These are phyloP conservation scores for Discostella stelligeroides DNA, from an alignment of 108 stramenopile genomes.

Conservation along the genomic window DNA sequence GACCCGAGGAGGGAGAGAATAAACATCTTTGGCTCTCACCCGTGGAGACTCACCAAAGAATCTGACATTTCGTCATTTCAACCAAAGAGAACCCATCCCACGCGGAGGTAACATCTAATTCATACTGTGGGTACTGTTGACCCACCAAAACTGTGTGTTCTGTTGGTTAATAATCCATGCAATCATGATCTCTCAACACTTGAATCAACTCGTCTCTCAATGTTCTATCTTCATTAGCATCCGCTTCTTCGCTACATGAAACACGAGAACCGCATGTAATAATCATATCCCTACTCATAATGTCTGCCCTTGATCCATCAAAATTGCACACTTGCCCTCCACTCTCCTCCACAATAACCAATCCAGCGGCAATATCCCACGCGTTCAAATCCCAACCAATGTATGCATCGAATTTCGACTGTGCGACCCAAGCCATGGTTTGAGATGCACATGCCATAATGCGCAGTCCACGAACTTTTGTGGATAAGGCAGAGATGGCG, in stretches of 20 bases:
- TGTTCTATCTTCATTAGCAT: constrained; percentile 23
- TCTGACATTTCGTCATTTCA: too few relatives aligned
- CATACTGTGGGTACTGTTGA: too few relatives aligned
- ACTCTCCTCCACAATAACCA: constrained; percentile 72
- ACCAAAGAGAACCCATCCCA: too few relatives aligned
- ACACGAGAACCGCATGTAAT: constrained; percentile 43
- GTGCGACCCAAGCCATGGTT: constrained; percentile 86
- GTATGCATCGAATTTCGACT: constrained; percentile 73
- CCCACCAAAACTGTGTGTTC: too few relatives aligned
- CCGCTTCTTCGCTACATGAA: too few relatives aligned
- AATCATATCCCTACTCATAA: constrained; percentile 50
- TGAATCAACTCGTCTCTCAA: constrained; percentile 45
- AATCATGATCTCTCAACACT: constrained; percentile 27
- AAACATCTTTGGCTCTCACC: too few relatives aligned
- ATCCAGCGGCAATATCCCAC: constrained; percentile 84
- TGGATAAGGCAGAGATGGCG: constrained; percentile 69
- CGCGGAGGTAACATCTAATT: too few relatives aligned
- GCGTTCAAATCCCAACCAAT: constrained; percentile 83
- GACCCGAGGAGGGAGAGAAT: too few relatives aligned
- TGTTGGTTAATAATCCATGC: neutral
- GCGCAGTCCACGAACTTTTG: constrained; percentile 73
- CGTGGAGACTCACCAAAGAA: too few relatives aligned
- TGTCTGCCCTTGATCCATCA: constrained; percentile 51
- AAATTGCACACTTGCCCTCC: constrained; percentile 77
- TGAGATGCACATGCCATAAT: constrained; percentile 85